Percentiles rank a stretch among this genome's conserved stretches.
Conservation (phyloP, 176 grass and related monocot species). For the Thinopyrum elongatum region DNA sequence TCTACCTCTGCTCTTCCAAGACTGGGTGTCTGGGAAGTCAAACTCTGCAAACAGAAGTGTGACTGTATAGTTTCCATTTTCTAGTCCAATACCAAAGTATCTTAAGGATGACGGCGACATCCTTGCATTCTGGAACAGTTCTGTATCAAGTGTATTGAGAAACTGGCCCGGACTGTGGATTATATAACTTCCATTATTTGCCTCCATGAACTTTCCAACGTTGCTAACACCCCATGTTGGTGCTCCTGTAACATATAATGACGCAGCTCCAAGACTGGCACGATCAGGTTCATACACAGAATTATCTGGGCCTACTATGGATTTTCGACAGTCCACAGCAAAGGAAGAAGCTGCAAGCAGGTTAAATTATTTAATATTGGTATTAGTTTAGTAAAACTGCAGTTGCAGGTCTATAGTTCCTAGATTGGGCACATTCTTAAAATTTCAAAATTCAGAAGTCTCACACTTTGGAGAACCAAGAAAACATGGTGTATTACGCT, state of each 20-base stretch:
- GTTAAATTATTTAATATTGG: not conserved
- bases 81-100: conserved; percentile 83
- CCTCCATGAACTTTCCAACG: conserved; percentile 50
- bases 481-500: conserved; percentile 61
- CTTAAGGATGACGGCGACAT: conserved; percentile 80
- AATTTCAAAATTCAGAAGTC: not conserved
- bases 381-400: not conserved
- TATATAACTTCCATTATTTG: conserved; percentile 39
- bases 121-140: conserved; percentile 62
- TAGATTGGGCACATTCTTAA: not conserved
- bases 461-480: conserved; percentile 67
- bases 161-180: conserved; percentile 42
- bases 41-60: conserved; percentile 77
- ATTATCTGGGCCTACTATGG: conserved; percentile 49
- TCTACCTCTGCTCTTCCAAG: conserved; percentile 54
- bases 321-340: conserved; percentile 58
- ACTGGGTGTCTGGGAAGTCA: conserved; percentile 32
- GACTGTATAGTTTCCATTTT: conserved; percentile 93
- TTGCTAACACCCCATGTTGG: conserved; percentile 76
- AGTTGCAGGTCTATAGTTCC: not conserved
- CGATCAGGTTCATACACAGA: conserved; percentile 50
- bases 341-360: conserved; percentile 57
- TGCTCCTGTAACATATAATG: conserved; percentile 44
- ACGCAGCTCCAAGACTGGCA: conserved; percentile 40
- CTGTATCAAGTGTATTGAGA: conserved; percentile 59